Conservation (phyloP, 805 yeast species). For the Candida coquimbonensis region DNA sequence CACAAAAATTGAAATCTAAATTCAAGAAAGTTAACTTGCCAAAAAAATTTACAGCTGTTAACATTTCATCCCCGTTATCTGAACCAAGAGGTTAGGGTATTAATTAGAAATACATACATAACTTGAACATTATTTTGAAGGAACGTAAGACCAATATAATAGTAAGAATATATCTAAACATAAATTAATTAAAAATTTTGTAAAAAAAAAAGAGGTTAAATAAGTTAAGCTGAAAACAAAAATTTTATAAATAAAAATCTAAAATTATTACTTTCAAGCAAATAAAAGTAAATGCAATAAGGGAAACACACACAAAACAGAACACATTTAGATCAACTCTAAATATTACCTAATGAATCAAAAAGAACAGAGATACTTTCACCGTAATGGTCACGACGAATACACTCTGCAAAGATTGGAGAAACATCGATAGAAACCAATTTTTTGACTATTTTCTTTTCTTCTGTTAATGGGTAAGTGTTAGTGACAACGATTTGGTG, state of each 20-base stretch:
- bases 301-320: neutral
- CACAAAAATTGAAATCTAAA: slow-evolving; percentile 71
- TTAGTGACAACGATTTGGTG: slow-evolving; percentile 93
- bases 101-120: neutral
- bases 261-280: neutral
- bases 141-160: too few relatives aligned
- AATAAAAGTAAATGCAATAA: neutral
- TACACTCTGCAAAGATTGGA: slow-evolving; percentile 94
- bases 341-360: slow-evolving; percentile 65
- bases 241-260: neutral
- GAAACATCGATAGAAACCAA: slow-evolving; percentile 87
- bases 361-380: slow-evolving; percentile 91
- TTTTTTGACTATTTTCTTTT: slow-evolving; percentile 54
- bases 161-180: neutral
- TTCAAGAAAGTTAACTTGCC: slow-evolving; percentile 88
- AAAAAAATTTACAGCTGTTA: slow-evolving; percentile 83
- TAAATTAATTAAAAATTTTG: neutral
- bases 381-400: slow-evolving; percentile 97
- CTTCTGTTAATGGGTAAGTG: slow-evolving; percentile 82
- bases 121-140: neutral
- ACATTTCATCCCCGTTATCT: slow-evolving; percentile 60
- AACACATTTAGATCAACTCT: neutral
- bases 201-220: neutral
- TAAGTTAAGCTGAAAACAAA: neutral
- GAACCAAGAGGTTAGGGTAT: slow-evolving; percentile 12